These are phyloP conservation scores for Chenopodium berlandieri DNA, from an alignment of 148 eudicot species.

Conservation along the genomic window DNA sequence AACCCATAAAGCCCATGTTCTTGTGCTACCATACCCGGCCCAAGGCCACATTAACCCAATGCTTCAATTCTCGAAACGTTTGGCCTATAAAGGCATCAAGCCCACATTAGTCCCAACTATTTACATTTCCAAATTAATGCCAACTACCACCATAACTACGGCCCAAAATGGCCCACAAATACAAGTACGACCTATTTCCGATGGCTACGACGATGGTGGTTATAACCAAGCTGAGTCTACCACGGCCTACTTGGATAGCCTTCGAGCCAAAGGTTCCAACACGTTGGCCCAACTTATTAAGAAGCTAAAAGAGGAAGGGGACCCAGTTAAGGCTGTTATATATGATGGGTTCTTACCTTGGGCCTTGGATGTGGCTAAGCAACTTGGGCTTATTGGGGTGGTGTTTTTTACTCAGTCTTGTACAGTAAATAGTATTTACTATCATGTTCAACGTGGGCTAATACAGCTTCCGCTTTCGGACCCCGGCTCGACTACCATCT, in stretches of 20 bases:
- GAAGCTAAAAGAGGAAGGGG: constrained; percentile 20
- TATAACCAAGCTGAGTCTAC: constrained; percentile 27
- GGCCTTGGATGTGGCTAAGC: constrained; percentile 51
- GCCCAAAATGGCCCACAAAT: constrained; percentile 25
- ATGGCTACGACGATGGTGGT: constrained; percentile 53
- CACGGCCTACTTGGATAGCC: constrained; percentile 30
- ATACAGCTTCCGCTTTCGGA: constrained; percentile 31
- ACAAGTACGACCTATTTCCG: constrained; percentile 38
- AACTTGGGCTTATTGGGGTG: constrained; percentile 40
- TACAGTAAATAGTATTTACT: constrained; percentile 52
- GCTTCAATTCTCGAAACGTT: constrained; percentile 55
- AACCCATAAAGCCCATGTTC: constrained; percentile 34
- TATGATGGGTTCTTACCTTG: constrained; percentile 59
- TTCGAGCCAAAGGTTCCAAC: constrained; percentile 31
- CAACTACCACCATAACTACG: constrained; percentile 20
- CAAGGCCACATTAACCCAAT: constrained; percentile 74
- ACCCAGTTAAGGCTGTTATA: constrained; percentile 39
- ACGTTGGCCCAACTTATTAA: constrained; percentile 35
- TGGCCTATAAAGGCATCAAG: constrained; percentile 44
- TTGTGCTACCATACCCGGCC: constrained; percentile 49
- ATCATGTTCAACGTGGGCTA: constrained; percentile 47
- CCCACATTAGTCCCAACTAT: constrained; percentile 40
- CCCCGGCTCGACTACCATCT: constrained; percentile 11
- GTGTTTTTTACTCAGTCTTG: constrained; percentile 56
- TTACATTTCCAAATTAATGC: constrained; percentile 35